phyloP scores from a whole-genome alignment of 78 protist genomes.

The Blattamonas nauphoetae region DNA sequence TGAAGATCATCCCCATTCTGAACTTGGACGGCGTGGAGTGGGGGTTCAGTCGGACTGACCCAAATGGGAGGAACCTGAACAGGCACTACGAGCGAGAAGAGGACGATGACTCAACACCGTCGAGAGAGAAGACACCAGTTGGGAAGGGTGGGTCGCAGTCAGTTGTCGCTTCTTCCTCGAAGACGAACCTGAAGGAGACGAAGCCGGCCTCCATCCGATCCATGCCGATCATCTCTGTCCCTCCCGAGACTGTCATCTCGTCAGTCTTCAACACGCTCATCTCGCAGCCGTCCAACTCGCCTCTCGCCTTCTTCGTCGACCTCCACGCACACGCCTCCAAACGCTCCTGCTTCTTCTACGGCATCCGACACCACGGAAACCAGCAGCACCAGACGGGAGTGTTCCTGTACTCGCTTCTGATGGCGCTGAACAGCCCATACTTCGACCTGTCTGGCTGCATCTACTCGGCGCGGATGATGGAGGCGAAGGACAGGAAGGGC shows the following conservation, averaged over 20 bases:
- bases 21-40: neutral
- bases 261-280: no score
- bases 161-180: neutral
- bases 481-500: neutral
- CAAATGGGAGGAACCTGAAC: constrained; percentile 11
- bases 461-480: neutral
- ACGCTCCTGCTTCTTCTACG: constrained; percentile 5
- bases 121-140: neutral
- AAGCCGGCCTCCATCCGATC: no score
- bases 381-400: neutral
- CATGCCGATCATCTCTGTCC: no score
- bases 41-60: neutral
- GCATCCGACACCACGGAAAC: neutral
- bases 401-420: neutral
- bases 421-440: neutral
- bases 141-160: neutral
- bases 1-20: neutral
- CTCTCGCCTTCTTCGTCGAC: constrained; percentile 18
- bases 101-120: neutral
- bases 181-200: neutral
- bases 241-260: no score
- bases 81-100: constrained; percentile 1
- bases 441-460: neutral
- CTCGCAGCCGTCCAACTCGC: neutral
- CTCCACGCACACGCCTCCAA: constrained; percentile 30